Evolutionary conservation across 2,329 filamentous ascomycete species (phyloP), one percentile per base, ranked within the genome.

Genomic region (Alternaria conjuncta): DNA sequence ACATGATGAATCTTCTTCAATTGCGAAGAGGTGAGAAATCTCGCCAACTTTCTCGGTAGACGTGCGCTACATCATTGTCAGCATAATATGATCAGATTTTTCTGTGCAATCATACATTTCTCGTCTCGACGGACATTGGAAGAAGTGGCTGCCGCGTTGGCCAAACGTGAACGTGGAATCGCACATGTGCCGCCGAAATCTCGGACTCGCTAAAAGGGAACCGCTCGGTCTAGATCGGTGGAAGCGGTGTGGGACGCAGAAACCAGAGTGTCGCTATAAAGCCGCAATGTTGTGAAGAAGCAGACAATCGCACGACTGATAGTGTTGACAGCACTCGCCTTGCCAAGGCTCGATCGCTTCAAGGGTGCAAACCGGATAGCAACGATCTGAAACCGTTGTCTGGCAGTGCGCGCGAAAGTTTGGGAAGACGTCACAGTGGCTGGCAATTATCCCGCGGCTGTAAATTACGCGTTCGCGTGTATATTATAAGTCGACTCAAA

Each of bases 91-190:
- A 15, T 13, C 44, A 21, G 20, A 7, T 1, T 8, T 7, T 23
- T 18, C 3, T 7, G 11, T 13, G 8, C 12, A 36, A 21, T 51
- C 77, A 13, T 72, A 79, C 77, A 69, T 51, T 43, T 78, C 73
- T 49, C 56, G 61, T 46, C 53, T 64, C 6, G 75, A 77, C 12
- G 75, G 64, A 60, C 75, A 74, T 59, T 78, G 75, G 41, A 78
- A 74, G 66, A 72, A 78, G 57, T 78, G 75, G 64, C 68, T 71
- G 30, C 77, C 77, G n/a, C 75, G 69, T 59, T 79, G 77, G 51
- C 77, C 75, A 60, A 79, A 77, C 13, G 77, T 64, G 54, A 78
- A 75, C 5, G 70, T 76, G 25, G 75, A 62, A 54, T 79, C 75
- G 64, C 75, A 76, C 76, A 78, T 78, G 47, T 21, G 30, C 60